Percentiles rank a stretch among this genome's conserved stretches.
These are phyloP conservation scores for Ophiosphaerella korrae DNA, from an alignment of 2,329 filamentous ascomycete species.

Conservation along the genomic window DNA sequence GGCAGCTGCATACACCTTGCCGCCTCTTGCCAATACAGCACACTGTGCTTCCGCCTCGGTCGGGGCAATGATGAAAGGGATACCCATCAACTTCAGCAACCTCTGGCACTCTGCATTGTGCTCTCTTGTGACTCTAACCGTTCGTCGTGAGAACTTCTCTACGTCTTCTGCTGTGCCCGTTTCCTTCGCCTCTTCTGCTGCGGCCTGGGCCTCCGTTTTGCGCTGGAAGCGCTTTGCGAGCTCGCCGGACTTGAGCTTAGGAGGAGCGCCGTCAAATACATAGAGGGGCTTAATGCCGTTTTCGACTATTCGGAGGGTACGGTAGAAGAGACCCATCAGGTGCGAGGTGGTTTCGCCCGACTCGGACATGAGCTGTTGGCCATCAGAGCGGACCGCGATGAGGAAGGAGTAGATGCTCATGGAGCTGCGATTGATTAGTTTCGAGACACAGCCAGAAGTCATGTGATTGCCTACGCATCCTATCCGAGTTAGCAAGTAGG, in stretches of 20 bases:
- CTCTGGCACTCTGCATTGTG: conserved; percentile 95
- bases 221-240: conserved; percentile 94
- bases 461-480: conserved; percentile 51
- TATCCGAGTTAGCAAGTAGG: conserved; percentile 33
- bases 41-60: conserved; percentile 98
- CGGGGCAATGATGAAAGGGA: conserved; percentile 92
- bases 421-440: conserved; percentile 61
- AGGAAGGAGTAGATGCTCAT: conserved; percentile 99
- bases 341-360: conserved; percentile 96
- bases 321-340: conserved; percentile 99
- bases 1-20: conserved; percentile 95
- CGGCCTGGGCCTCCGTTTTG: conserved; percentile 89
- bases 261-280: conserved; percentile 95
- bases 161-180: conserved; percentile 96
- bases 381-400: conserved; percentile 94
- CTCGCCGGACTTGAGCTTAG: conserved; percentile 96
- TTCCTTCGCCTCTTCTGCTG: conserved; percentile 93
- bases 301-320: conserved; percentile 95
- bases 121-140: conserved; percentile 92
- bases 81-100: conserved; percentile 90
- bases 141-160: conserved; percentile 93
- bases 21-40: conserved; percentile 82
- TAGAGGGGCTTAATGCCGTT: conserved; percentile 99
- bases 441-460: not conserved
- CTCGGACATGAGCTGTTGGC: conserved; percentile 94